Evolutionary conservation across 495 filamentous ascomycete species (phyloP).

Genomic region (Glonium stellatum): DNA sequence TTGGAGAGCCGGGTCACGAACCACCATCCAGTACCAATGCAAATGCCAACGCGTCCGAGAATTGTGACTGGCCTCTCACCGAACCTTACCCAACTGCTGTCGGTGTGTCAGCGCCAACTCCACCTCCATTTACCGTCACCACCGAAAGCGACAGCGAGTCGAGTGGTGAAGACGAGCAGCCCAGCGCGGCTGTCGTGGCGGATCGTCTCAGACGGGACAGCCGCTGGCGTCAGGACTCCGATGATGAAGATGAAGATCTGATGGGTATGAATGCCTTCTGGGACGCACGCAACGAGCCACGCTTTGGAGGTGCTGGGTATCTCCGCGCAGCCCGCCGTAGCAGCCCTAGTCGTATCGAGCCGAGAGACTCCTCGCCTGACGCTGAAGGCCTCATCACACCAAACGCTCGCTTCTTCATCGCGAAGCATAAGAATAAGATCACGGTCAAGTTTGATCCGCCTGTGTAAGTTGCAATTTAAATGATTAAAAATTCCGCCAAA

Average conservation of each 20-base stretch:
- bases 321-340: conserved; percentile 16
- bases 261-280: not conserved
- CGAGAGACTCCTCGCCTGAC: conserved; percentile 25
- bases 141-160: conserved; percentile 46
- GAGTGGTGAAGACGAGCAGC: conserved; percentile 38
- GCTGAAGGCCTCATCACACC: conserved; percentile 47
- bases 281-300: conserved; percentile 44
- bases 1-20: not conserved
- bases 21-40: not conserved
- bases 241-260: conserved; percentile 26
- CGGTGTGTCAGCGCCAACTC: conserved; percentile 23
- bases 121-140: conserved; percentile 42
- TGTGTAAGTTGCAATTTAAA: conserved; percentile 49
- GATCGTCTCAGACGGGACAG: conserved; percentile 33
- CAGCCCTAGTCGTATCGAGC: conserved; percentile 26
- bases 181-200: conserved; percentile 31
- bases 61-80: conserved; percentile 18
- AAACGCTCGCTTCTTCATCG: conserved; percentile 71
- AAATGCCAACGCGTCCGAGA: conserved; percentile 4
- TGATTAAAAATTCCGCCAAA: too few species aligned
- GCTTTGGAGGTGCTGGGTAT: conserved; percentile 16
- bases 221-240: conserved; percentile 25
- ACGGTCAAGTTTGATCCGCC: conserved; percentile 85
- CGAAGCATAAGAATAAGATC: conserved; percentile 71
- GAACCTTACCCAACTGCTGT: conserved; percentile 8